Base-by-base conservation (phyloP, 306 rosid genomes). In the Quercus aquifolioides region DNA sequence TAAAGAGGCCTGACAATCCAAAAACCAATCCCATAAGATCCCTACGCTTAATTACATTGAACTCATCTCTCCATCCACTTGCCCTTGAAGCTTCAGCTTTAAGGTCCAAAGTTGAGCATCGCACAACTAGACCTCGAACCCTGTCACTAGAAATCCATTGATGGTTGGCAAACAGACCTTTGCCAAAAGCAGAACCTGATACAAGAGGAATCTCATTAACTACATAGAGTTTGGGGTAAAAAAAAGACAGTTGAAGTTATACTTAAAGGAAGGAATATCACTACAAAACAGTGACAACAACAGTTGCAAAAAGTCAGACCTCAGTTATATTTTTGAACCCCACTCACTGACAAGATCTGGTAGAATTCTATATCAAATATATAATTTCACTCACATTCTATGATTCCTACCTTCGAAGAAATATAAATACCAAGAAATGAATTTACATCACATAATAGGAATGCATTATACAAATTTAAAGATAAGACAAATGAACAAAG, bases 21-120 rank as follows among this genome's bases (percentile, higher is more conserved):
- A 88, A 81, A 70, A 87, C 72, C 56, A 94, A 81, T 38, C 97
- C 94, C 74, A 94, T 79, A 85, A 89, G 59, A 26, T 91, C 83
- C 72, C 99, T 85, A 54, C 99, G 93, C n/a, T 83, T 82, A 76
- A 78, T 80, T 78, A 69, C 15, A 78, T 69, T 77, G 35, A 82
- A 59, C 23, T 52, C 81, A 69, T 82, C 85, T 56, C 41, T 76
- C 69, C 71, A 77, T 76, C 82, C 89, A 54, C 74, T 78, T 55
- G 82, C 72, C 70, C 82, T 76, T 59, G 81, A 55, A 79, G 78
- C 83, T 49, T 78, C 84, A 11, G 23, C 63, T 64, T 79, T 74
- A 65, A 77, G 31, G 78, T 72, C 77, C 28, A 82, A 73, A 78
- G 83, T 86, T 23, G 69, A 74, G 83, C 76, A 76, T 52, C 76